Conservation (phyloP, 305 asterid genomes). For the Fraxinus paxiana region DNA sequence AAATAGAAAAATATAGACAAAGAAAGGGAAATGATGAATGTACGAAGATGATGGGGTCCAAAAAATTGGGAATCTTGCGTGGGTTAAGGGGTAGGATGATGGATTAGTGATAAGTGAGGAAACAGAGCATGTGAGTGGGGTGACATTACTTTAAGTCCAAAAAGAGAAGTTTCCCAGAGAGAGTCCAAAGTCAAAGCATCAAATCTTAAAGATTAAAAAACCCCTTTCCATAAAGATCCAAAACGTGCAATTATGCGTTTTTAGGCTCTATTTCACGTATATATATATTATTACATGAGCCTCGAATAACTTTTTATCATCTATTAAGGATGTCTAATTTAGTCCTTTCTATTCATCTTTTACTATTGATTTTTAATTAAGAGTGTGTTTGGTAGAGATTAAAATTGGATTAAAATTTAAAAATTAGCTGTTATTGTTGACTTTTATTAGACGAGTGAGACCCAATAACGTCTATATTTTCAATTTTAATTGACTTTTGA, state of each 20-base stretch:
- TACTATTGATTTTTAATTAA: background rate
- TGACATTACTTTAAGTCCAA: conserved; percentile 43
- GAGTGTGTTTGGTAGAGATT: too few species aligned
- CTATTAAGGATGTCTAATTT: too few species aligned
- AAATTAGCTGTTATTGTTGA: too few species aligned
- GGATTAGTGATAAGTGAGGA: conserved; percentile 31
- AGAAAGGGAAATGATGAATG: conserved; percentile 39
- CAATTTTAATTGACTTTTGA: too few species aligned
- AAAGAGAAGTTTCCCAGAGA: conserved; percentile 47
- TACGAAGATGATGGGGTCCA: conserved; percentile 33
- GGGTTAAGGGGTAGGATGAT: background rate
- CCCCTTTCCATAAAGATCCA: conserved; percentile 47
- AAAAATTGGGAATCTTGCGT: conserved; percentile 29
- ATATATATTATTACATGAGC: background rate
- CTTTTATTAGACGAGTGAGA: too few species aligned
- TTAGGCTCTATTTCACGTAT: conserved; percentile 27
- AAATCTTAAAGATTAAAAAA: conserved; percentile 46
- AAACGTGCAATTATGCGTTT: conserved; percentile 47
- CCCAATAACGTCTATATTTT: too few species aligned
- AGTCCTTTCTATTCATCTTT: background rate
- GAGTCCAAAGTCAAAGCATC: conserved; percentile 72
- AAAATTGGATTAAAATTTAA: too few species aligned
- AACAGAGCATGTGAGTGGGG: conserved; percentile 57
- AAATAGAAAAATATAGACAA: background rate
- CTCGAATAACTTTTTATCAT: too few species aligned